A percentile compares a stretch with the other conserved stretches of the same genome.
These are phyloP conservation scores for Russula sp. DNA, from an alignment of 768 basidiomycete genomes.

Conservation along the genomic window DNA sequence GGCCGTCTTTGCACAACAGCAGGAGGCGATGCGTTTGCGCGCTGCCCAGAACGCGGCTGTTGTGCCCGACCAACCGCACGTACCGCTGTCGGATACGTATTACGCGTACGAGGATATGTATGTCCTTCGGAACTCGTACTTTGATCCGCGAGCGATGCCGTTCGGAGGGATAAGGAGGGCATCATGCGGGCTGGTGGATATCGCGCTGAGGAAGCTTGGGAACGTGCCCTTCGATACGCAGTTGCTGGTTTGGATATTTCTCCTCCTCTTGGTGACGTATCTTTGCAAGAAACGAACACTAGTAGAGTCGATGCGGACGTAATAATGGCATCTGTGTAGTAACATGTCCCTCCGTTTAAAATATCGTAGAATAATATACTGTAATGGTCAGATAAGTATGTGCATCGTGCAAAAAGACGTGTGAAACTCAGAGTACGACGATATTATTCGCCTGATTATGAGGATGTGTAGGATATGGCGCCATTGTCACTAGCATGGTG, in stretches of 20 bases:
- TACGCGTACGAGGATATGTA: conserved; percentile 74
- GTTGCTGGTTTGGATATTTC: conserved; percentile 62
- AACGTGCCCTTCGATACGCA: conserved; percentile 68
- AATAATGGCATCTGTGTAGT: conserved; percentile 39
- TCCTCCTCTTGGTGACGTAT: conserved; percentile 34
- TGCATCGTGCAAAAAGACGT: not conserved
- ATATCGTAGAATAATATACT: conserved; percentile 11
- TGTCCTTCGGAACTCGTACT: conserved; percentile 53
- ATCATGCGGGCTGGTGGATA: conserved; percentile 85
- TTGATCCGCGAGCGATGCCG: conserved; percentile 75
- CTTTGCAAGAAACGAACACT: conserved; percentile 37
- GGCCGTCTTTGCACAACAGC: conserved; percentile 10
- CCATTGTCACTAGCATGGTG: not conserved
- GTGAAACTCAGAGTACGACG: not conserved
- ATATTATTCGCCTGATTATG: not conserved
- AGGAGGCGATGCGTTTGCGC: conserved; percentile 49
- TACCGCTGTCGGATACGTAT: conserved; percentile 73
- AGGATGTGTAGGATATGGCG: not conserved
- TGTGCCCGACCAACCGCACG: conserved; percentile 77
- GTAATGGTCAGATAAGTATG: not conserved
- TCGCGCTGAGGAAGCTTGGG: conserved; percentile 79
- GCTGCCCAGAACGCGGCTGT: conserved; percentile 59
- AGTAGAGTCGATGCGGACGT: conserved; percentile 42
- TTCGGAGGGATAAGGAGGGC: conserved; percentile 70
- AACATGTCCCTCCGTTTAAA: not conserved